Percentiles rank a stretch among this genome's conserved stretches.
These are phyloP conservation scores for Amylostereum chailletii DNA, from an alignment of 1,284 basidiomycete genomes.

Conservation along the genomic window DNA sequence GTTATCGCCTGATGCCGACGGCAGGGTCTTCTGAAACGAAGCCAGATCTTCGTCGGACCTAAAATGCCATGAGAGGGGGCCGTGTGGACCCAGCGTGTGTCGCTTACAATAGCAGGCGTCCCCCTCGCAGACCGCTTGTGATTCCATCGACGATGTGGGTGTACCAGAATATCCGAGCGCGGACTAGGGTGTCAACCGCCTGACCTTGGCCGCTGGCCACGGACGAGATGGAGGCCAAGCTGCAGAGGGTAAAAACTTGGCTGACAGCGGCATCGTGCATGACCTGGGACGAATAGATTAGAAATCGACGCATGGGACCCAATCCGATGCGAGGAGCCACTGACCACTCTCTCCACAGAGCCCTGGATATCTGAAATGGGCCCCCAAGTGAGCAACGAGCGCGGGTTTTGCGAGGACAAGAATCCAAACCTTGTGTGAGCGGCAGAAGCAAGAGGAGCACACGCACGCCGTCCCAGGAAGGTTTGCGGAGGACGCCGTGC, in stretches of 20 bases:
- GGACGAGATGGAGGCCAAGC: slow-evolving; percentile 33
- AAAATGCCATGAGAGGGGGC: slow-evolving; percentile 4
- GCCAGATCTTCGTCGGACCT: slow-evolving; percentile 64
- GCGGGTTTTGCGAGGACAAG: slow-evolving; percentile 2
- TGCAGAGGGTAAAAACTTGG: slow-evolving; percentile 68
- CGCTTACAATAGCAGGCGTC: slow-evolving; percentile 65
- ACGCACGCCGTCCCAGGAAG: slow-evolving; percentile 79
- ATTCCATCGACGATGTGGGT: slow-evolving; percentile 77
- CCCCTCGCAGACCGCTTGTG: slow-evolving; percentile 69
- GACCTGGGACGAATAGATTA: slow-evolving; percentile 19
- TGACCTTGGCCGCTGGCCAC: slow-evolving; percentile 42
- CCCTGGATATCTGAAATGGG: slow-evolving; percentile 31
- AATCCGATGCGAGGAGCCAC: slow-evolving; percentile 10
- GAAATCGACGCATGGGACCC: neutral
- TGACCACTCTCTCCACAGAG: slow-evolving; percentile 43
- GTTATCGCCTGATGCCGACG: slow-evolving; percentile 26
- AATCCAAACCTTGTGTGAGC: slow-evolving; percentile 63
- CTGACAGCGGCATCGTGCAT: slow-evolving; percentile 57
- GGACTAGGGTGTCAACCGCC: slow-evolving; percentile 53
- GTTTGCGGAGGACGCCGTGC: slow-evolving; percentile 70
- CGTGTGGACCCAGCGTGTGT: slow-evolving; percentile 1
- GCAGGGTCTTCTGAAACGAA: slow-evolving; percentile 58
- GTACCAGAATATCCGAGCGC: slow-evolving; percentile 81
- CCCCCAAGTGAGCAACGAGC: neutral
- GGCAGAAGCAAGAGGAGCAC: slow-evolving; percentile 71